These are phyloP conservation scores for Berberis thunbergii DNA, from an alignment of 164 flowering plant species.

Conservation along the genomic window DNA sequence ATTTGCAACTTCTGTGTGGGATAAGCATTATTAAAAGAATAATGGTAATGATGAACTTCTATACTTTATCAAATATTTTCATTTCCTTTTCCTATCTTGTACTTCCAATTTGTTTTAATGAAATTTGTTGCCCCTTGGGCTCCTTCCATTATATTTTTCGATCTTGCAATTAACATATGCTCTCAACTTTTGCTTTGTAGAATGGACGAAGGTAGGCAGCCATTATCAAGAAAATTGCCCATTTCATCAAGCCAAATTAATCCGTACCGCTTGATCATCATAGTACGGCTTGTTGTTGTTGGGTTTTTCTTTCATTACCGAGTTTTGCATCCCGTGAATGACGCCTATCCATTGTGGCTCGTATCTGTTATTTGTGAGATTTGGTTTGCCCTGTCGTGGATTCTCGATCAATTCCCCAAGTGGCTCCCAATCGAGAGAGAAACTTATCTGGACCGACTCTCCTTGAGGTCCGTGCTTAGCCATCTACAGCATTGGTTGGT, in stretches of 20 bases:
- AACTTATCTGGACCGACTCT: conserved; percentile 56
- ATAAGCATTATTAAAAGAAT: too few relatives aligned
- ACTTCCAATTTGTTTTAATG: too few relatives aligned
- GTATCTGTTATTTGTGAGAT: conserved; percentile 60
- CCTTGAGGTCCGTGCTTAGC: conserved; percentile 34
- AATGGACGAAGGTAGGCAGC: conserved; percentile 66
- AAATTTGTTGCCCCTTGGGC: too few relatives aligned
- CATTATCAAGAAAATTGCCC: conserved; percentile 55
- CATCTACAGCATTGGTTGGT: not conserved
- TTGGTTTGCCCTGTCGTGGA: conserved; percentile 65
- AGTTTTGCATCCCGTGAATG: conserved; percentile 44
- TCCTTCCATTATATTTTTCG: too few relatives aligned
- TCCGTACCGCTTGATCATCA: conserved; percentile 57
- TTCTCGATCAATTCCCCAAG: conserved; percentile 65
- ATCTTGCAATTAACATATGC: too few relatives aligned
- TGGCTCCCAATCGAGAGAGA: conserved; percentile 62
- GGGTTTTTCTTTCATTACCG: conserved; percentile 65
- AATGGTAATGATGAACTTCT: too few relatives aligned
- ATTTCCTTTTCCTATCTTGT: too few relatives aligned
- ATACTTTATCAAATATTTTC: too few relatives aligned
- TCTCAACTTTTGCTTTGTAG: conserved; percentile 16
- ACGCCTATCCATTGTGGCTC: conserved; percentile 56
- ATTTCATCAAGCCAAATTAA: conserved; percentile 54
- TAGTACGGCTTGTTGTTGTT: conserved; percentile 49
- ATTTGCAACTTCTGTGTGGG: too few relatives aligned